Conservation (phyloP, 2,329 filamentous ascomycete species). For the Zymoseptoria pseudotritici region DNA sequence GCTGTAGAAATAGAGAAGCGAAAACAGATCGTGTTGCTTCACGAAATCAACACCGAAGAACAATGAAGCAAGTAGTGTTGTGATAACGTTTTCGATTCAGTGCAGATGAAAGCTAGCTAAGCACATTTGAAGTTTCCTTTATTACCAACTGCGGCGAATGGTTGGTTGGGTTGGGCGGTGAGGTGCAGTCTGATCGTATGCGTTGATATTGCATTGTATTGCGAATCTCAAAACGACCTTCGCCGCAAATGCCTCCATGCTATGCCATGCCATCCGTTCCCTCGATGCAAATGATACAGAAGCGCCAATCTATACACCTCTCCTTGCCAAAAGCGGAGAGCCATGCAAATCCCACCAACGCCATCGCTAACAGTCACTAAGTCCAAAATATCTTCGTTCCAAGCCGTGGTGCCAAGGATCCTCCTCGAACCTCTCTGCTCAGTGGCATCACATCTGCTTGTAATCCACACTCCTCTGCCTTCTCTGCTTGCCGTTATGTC, state of each 20-base stretch:
- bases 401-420: neutral
- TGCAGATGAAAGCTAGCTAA: too few relatives aligned
- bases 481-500: slow-evolving; percentile 74
- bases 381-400: neutral
- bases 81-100: too few relatives aligned
- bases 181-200: neutral
- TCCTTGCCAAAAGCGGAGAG: neutral
- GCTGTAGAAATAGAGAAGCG: too few relatives aligned
- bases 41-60: too few relatives aligned
- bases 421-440: neutral
- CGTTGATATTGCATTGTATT: neutral
- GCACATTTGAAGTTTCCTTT: too few relatives aligned
- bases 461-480: slow-evolving; percentile 84
- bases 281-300: neutral
- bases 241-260: neutral
- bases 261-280: neutral
- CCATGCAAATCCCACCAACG: slow-evolving; percentile 12
- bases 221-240: neutral
- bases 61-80: too few relatives aligned
- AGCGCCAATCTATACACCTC: neutral
- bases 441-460: slow-evolving; percentile 57
- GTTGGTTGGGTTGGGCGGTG: too few relatives aligned
- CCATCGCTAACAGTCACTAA: slow-evolving; percentile 18
- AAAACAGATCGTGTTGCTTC: too few relatives aligned
- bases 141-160: too few relatives aligned